These are phyloP conservation scores for Psilocybe cubensis DNA, from an alignment of 768 basidiomycete genomes.

Conservation along the genomic window DNA sequence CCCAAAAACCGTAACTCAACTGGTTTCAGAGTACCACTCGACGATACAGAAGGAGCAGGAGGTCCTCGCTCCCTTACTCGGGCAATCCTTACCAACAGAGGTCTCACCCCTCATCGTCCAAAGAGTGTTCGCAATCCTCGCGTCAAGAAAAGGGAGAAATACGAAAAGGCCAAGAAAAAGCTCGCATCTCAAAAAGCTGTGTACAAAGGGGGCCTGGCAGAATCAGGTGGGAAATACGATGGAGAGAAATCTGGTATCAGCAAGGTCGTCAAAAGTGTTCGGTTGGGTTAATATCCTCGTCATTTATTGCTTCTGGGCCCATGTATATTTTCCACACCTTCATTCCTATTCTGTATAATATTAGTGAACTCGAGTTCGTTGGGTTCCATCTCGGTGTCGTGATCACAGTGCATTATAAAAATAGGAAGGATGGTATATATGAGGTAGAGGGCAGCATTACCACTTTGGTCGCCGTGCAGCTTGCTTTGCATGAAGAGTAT, in stretches of 20 bases:
- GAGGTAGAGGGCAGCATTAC: constrained; percentile 43
- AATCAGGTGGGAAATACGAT: constrained; percentile 73
- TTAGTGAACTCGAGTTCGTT: not conserved
- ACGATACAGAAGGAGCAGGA: constrained; percentile 31
- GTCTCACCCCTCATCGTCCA: constrained; percentile 87
- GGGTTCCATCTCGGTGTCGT: not conserved
- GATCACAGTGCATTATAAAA: not conserved
- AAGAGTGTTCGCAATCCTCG: constrained; percentile 95
- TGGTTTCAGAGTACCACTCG: constrained; percentile 27
- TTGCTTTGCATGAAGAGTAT: constrained; percentile 69
- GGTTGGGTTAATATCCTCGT: constrained; percentile 48
- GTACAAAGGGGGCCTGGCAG: constrained; percentile 86
- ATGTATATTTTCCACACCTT: not conserved
- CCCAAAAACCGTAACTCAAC: not conserved
- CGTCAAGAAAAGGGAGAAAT: constrained; percentile 94
- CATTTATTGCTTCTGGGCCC: not conserved
- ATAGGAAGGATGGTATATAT: not conserved
- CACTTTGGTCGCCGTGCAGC: constrained; percentile 69
- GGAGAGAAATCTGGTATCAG: constrained; percentile 95
- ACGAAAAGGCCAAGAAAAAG: constrained; percentile 95
- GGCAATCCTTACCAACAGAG: constrained; percentile 92
- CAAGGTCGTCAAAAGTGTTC: constrained; percentile 86
- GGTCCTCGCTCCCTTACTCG: constrained; percentile 91
- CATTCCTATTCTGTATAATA: not conserved
- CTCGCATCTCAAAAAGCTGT: constrained; percentile 87